phyloP scores from a whole-genome alignment of 1,284 basidiomycete species.

The Pseudozyma sp. region DNA sequence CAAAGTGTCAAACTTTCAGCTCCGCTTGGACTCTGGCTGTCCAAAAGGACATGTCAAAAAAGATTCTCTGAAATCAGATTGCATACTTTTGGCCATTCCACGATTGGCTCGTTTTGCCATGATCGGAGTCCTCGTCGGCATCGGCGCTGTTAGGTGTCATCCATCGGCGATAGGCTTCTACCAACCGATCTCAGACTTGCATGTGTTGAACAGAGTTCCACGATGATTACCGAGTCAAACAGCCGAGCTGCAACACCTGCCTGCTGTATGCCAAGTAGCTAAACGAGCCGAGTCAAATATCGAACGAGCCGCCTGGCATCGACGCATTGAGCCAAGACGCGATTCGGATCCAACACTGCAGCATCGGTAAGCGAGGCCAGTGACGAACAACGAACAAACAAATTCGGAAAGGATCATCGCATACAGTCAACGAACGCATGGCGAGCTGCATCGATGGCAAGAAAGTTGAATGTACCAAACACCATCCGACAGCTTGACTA shows the following conservation, averaged over 20 bases:
- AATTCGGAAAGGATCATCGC: constrained; percentile 10
- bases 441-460: not conserved
- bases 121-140: not conserved
- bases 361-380: constrained; percentile 10
- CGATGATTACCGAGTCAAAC: no score
- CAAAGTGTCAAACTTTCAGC: not conserved
- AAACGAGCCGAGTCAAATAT: no score
- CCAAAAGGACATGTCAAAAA: constrained; percentile 33
- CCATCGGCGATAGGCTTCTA: no score
- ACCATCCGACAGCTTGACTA: no score
- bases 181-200: no score
- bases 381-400: constrained; percentile 13
- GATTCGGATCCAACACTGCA: not conserved
- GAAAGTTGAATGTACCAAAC: no score
- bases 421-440: constrained; percentile 3
- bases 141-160: no score
- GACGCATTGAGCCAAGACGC: no score
- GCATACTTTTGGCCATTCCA: not conserved
- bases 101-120: not conserved
- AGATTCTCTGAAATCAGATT: not conserved
- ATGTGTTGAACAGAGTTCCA: no score
- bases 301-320: no score
- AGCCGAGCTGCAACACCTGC: no score
- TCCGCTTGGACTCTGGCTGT: constrained; percentile 20
- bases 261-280: no score